Percentiles rank a stretch among this genome's conserved stretches.
phyloP scores from a whole-genome alignment of 495 filamentous ascomycete genomes.

The Antarctomyces pellizariae region DNA sequence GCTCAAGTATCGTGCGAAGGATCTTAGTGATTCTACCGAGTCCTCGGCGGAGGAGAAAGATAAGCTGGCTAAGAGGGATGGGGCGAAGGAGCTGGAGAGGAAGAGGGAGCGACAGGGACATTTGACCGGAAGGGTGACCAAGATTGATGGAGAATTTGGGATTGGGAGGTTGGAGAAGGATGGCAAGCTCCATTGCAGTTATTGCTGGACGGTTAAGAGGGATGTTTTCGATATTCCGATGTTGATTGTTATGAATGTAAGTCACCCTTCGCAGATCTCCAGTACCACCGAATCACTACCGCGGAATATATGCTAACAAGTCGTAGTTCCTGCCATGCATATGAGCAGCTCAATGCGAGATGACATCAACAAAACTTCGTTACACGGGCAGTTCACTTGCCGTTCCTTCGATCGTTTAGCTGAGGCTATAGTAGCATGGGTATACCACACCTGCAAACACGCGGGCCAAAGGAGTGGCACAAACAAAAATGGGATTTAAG shows the following conservation, averaged over 20 bases:
- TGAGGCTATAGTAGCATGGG: no score
- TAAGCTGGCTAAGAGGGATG: conserved; percentile 17
- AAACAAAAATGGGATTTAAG: no score
- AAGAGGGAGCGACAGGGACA: conserved; percentile 20
- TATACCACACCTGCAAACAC: no score
- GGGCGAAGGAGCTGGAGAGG: conserved; percentile 7
- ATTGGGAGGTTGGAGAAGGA: conserved; percentile 61
- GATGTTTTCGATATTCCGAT: conserved; percentile 98
- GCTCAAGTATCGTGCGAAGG: conserved; percentile 69
- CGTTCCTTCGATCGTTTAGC: no score
- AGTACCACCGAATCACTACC: no score
- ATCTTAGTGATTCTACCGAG: conserved; percentile 20
- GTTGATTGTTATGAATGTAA: conserved; percentile 91
- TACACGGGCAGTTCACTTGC: no score
- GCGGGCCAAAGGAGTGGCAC: no score
- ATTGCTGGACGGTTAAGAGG: conserved; percentile 88
- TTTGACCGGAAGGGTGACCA: conserved; percentile 26
- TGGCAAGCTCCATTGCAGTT: conserved; percentile 81
- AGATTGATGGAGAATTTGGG: conserved; percentile 52
- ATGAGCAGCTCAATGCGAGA: no score
- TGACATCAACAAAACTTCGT: no score
- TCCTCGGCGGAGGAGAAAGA: conserved; percentile 14
- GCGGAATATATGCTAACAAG: no score
- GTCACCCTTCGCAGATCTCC: no score
- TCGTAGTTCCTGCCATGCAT: no score